phyloP scores from a whole-genome alignment of 192 early-diverging fungal genomes.

The Coemansia sp. region DNA sequence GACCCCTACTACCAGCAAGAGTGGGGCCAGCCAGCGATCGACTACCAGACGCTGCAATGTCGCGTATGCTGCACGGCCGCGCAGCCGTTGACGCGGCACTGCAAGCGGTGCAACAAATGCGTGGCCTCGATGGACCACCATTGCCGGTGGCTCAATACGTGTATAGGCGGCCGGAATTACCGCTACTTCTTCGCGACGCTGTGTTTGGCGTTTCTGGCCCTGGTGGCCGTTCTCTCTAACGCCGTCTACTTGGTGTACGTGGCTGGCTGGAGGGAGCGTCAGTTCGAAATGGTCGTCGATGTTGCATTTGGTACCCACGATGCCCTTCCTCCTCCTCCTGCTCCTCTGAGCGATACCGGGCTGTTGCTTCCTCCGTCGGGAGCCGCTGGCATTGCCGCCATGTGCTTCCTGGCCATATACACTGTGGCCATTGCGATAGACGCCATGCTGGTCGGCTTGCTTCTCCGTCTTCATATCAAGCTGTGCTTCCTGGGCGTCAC shows the following conservation, averaged over 20 bases:
- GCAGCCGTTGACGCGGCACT: slow-evolving; percentile 35
- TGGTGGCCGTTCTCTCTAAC: slow-evolving; percentile 11
- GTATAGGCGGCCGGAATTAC: slow-evolving; percentile 31
- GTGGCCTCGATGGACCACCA: slow-evolving; percentile 35
- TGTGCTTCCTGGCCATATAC: slow-evolving; percentile 29
- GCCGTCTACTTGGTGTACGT: slow-evolving; percentile 21
- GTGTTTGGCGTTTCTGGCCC: slow-evolving; percentile 13
- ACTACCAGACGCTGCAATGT: slow-evolving; percentile 31
- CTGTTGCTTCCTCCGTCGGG: background rate
- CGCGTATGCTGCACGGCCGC: slow-evolving; percentile 34
- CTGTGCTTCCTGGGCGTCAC: slow-evolving; percentile 29
- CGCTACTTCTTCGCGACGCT: slow-evolving; percentile 31
- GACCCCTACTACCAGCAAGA: slow-evolving; percentile 31
- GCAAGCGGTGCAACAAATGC: slow-evolving; percentile 57
- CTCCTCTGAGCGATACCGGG: background rate
- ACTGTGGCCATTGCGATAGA: slow-evolving; percentile 7
- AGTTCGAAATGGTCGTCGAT: slow-evolving; percentile 3
- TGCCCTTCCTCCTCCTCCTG: no score
- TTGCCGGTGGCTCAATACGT: slow-evolving; percentile 46
- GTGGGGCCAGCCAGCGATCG: slow-evolving; percentile 35
- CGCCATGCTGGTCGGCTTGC: slow-evolving; percentile 18
- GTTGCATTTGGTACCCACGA: background rate
- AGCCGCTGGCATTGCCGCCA: slow-evolving; percentile 1
- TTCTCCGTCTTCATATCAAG: slow-evolving; percentile 36
- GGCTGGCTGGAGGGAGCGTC: slow-evolving; percentile 13